Evolutionary conservation across 1,284 basidiomycete species (phyloP).

Genomic region (Sporisorium graminicola): DNA sequence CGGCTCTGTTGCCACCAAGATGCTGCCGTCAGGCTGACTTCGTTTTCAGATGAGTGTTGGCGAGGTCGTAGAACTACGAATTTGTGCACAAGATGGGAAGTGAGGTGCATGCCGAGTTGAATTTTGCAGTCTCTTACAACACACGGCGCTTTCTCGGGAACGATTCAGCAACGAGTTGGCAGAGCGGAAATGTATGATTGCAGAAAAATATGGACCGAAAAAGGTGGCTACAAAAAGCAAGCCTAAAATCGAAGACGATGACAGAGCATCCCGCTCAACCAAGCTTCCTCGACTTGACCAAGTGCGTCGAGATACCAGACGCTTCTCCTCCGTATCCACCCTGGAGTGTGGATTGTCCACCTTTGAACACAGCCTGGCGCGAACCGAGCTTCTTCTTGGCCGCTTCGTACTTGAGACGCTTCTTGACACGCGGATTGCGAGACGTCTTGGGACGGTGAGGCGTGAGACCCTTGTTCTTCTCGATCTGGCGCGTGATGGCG

Average conservation of each 20-base stretch:
- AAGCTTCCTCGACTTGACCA: slow-evolving; percentile 67
- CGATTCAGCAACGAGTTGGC: too few relatives aligned
- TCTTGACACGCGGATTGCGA: slow-evolving; percentile 69
- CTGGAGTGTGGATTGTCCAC: slow-evolving; percentile 63
- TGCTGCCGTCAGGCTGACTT: too few relatives aligned
- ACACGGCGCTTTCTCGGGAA: too few relatives aligned
- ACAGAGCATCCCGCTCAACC: slow-evolving; percentile 23
- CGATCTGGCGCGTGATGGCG: slow-evolving; percentile 65
- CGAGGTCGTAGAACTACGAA: too few relatives aligned
- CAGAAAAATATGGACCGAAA: slow-evolving; percentile 10
- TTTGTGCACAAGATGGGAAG: too few relatives aligned
- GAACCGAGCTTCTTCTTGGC: slow-evolving; percentile 67
- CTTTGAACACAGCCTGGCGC: slow-evolving; percentile 68
- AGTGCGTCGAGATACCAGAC: slow-evolving; percentile 65
- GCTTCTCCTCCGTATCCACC: slow-evolving; percentile 67
- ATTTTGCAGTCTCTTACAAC: too few relatives aligned
- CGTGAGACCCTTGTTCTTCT: slow-evolving; percentile 68
- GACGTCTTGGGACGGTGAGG: slow-evolving; percentile 63
- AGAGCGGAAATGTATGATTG: slow-evolving; percentile 1
- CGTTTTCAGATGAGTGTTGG: too few relatives aligned
- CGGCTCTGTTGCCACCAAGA: too few relatives aligned
- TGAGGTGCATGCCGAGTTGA: too few relatives aligned
- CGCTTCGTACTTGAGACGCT: slow-evolving; percentile 66
- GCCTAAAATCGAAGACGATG: not conserved
- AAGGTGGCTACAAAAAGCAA: slow-evolving; percentile 13